Evolutionary conservation across 2,329 filamentous ascomycete genomes (phyloP).

Genomic region (Penicillium capsulatum): DNA sequence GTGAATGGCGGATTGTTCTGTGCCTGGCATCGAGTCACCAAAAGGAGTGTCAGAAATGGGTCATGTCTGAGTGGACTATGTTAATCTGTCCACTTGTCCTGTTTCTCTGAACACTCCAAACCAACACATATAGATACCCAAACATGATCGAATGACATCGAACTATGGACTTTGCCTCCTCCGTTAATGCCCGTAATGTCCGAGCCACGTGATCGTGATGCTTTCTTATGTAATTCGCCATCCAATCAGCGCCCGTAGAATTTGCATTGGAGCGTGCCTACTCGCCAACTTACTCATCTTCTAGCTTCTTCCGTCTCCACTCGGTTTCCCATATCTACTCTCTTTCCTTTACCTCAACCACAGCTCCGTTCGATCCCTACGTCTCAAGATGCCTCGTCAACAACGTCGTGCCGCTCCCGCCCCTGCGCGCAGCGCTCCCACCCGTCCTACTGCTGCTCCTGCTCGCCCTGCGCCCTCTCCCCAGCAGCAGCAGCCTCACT

Average conservation of each 20-base stretch:
- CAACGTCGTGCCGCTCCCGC: constrained; percentile 58
- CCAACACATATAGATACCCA: constrained; percentile 5
- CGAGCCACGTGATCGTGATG: constrained; percentile 3
- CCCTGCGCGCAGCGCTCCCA: constrained; percentile 54
- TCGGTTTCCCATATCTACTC: constrained; percentile 16
- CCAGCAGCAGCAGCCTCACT: constrained; percentile 63
- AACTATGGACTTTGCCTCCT: no score
- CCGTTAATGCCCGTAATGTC: background rate
- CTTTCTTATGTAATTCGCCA: background rate
- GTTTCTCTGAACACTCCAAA: constrained; percentile 1
- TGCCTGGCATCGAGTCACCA: background rate
- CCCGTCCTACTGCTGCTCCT: constrained; percentile 62
- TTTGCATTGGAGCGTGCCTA: constrained; percentile 17
- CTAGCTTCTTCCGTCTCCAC: constrained; percentile 30
- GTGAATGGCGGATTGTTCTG: constrained; percentile 2
- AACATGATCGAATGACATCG: background rate
- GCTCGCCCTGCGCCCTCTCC: constrained; percentile 52
- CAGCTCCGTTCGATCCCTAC: background rate
- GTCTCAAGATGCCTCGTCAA: constrained; percentile 68
- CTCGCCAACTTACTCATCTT: constrained; percentile 25
- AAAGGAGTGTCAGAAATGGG: background rate
- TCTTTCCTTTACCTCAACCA: constrained; percentile 15
- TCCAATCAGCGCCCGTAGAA: constrained; percentile 6
- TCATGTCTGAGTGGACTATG: no score
- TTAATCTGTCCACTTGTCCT: no score